Evolutionary conservation across 441 rosid genomes (phyloP).

Genomic region (Populus hybrid): DNA sequence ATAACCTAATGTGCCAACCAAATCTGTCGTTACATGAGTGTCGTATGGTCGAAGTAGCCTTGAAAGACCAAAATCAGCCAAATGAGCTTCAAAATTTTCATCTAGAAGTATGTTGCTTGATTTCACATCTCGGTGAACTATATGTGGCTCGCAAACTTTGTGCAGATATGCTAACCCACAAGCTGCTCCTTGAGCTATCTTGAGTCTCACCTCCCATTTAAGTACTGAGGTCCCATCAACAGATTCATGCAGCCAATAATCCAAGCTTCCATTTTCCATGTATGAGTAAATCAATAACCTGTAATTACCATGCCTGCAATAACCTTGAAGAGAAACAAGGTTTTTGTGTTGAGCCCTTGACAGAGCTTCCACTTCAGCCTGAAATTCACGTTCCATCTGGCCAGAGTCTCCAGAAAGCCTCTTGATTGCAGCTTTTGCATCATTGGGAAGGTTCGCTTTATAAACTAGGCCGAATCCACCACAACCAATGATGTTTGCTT

Average conservation of each 20-base stretch:
- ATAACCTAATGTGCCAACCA: constrained; percentile 96
- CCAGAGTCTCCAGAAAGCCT: constrained; percentile 89
- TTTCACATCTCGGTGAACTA: constrained; percentile 84
- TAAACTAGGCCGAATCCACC: constrained; percentile 33
- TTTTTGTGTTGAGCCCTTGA: constrained; percentile 84
- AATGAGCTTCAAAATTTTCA: constrained; percentile 74
- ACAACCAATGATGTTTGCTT: constrained; percentile 86
- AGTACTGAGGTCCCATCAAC: constrained; percentile 55
- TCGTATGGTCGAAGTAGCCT: constrained; percentile 86
- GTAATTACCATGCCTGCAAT: constrained; percentile 65
- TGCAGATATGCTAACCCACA: constrained; percentile 88
- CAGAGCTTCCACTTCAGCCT: constrained; percentile 90
- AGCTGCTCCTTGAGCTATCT: constrained; percentile 82
- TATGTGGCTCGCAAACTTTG: constrained; percentile 77
- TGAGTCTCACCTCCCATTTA: constrained; percentile 84
- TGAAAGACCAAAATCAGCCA: constrained; percentile 93
- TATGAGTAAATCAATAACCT: constrained; percentile 76
- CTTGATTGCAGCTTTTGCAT: constrained; percentile 77
- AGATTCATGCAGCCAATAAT: constrained; percentile 86
- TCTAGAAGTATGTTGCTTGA: constrained; percentile 92
- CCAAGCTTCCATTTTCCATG: constrained; percentile 98
- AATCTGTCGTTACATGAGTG: constrained; percentile 87
- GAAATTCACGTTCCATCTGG: constrained; percentile 88
- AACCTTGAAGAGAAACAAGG: constrained; percentile 93
- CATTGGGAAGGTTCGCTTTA: constrained; percentile 34